Evolutionary conservation across 1,139 yeast genomes (phyloP).

Genomic region (Saccharomyces hybrid): DNA sequence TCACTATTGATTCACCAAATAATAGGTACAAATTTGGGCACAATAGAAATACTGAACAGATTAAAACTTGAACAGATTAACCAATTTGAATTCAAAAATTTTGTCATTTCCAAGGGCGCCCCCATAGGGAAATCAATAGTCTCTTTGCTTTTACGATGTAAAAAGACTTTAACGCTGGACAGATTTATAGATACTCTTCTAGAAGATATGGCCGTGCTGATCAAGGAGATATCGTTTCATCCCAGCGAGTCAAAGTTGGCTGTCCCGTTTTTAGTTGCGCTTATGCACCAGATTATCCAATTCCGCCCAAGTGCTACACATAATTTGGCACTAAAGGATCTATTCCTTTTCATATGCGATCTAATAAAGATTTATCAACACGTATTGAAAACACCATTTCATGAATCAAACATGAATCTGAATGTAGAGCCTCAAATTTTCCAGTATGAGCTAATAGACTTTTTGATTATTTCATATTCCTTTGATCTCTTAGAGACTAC

Average conservation of each 20-base stretch:
- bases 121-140: constrained; percentile 28
- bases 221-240: constrained; percentile 22
- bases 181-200: constrained; percentile 32
- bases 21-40: constrained; percentile 43
- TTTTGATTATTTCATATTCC: constrained; percentile 42
- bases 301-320: constrained; percentile 54
- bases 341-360: constrained; percentile 22
- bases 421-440: constrained; percentile 26
- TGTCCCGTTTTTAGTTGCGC: constrained; percentile 48
- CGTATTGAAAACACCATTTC: constrained; percentile 23
- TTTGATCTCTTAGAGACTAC: constrained; percentile 49
- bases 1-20: constrained; percentile 35
- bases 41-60: constrained; percentile 44
- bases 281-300: constrained; percentile 45
- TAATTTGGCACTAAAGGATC: constrained; percentile 29
- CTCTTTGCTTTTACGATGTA: constrained; percentile 14
- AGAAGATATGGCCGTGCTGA: constrained; percentile 33
- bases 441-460: constrained; percentile 40
- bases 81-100: constrained; percentile 29
- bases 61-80: constrained; percentile 37
- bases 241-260: constrained; percentile 26
- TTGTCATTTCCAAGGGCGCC: constrained; percentile 29
- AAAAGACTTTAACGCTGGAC: constrained; percentile 20
- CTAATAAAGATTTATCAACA: constrained; percentile 23
- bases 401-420: constrained; percentile 7